Evolutionary conservation across 1,284 basidiomycete species (phyloP), one percentile per base, ranked within the genome.

Genomic region (Leccinum solheimii): DNA sequence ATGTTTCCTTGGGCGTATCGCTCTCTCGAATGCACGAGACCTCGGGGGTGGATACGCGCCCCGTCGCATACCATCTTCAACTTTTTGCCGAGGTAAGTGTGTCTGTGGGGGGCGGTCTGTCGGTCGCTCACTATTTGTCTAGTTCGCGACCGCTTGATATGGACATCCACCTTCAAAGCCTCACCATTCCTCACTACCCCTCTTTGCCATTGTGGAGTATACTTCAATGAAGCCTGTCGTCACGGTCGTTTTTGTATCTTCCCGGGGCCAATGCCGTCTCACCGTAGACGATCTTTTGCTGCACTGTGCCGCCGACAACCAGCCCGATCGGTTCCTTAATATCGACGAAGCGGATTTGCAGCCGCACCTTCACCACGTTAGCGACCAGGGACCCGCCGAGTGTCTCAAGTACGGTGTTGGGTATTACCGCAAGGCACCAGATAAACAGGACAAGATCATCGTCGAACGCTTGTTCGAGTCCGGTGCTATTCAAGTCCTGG

Each of bases 141-240:
- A 92, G 93, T 69, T 94, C 97, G 19, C 91, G 97, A 34, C 27
- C 8, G n/a, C 80, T 98, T 3, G 96, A 98, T 63, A 92, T 99
- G 86, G 96, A 99, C 68, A 97, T 99, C 55, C 97, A 99, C 71
- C 80, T 99, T 8, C 97, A 98, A 74, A 95, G 91, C 53, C 99
- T 98, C 82, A 88, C 86, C 52, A 94, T 97, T 50, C 94, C 96
- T 10, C 97, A 99, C 72, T 98, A 97, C 87, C 96, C 97, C 0
- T 97, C 74, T 85, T 99, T 14, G 89, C 96, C 30, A 94, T 98
- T 67, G 81, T 90, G 49, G 97, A 99, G 74, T 89, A 97, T 70
- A 90, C 97, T 0, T 83, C 88, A 0, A 84, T 86, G 8, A 93
- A 94, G 68, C 95, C 96, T 0, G 92, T 95, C 64, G n/a, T n/a